Evolutionary conservation across 2,329 filamentous ascomycete species (phyloP).

Genomic region (Apiospora arundinis): DNA sequence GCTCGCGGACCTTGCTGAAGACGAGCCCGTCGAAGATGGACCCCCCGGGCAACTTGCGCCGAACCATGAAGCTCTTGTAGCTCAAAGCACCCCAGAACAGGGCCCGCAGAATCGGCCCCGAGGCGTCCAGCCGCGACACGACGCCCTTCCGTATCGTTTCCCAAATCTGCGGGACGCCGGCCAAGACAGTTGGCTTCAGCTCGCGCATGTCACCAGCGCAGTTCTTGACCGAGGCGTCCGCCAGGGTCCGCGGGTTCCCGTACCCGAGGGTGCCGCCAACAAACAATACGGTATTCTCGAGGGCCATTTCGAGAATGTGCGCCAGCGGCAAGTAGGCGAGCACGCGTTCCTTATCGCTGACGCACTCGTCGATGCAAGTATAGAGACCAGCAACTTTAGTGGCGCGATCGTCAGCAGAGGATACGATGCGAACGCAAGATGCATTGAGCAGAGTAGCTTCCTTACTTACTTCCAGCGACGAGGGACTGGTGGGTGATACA

Average conservation of each 20-base stretch:
- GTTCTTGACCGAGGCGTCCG: constrained; percentile 77
- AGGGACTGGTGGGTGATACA: constrained; percentile 77
- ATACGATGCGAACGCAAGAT: constrained; percentile 55
- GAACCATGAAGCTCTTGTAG: constrained; percentile 54
- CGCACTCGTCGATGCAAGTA: background rate
- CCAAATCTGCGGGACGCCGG: constrained; percentile 89
- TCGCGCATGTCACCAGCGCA: constrained; percentile 81
- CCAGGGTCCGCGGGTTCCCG: constrained; percentile 82
- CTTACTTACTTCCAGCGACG: constrained; percentile 70
- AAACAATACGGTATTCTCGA: constrained; percentile 82
- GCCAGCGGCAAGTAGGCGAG: constrained; percentile 86
- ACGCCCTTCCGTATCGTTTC: constrained; percentile 93
- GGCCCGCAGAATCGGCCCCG: constrained; percentile 70
- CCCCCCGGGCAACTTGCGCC: constrained; percentile 66
- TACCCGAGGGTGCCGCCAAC: constrained; percentile 92
- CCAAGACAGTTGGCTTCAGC: constrained; percentile 80
- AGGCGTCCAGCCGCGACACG: constrained; percentile 73
- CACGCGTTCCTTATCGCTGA: constrained; percentile 41
- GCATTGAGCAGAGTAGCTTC: background rate
- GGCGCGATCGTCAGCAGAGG: constrained; percentile 49
- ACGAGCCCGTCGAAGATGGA: constrained; percentile 77
- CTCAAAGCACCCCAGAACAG: constrained; percentile 65
- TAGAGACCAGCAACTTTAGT: constrained; percentile 59
- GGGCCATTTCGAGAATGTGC: constrained; percentile 90
- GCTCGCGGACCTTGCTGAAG: constrained; percentile 91